Evolutionary conservation across 148 eudicot genomes (phyloP).

Genomic region (Rhododendron griersonianum): DNA sequence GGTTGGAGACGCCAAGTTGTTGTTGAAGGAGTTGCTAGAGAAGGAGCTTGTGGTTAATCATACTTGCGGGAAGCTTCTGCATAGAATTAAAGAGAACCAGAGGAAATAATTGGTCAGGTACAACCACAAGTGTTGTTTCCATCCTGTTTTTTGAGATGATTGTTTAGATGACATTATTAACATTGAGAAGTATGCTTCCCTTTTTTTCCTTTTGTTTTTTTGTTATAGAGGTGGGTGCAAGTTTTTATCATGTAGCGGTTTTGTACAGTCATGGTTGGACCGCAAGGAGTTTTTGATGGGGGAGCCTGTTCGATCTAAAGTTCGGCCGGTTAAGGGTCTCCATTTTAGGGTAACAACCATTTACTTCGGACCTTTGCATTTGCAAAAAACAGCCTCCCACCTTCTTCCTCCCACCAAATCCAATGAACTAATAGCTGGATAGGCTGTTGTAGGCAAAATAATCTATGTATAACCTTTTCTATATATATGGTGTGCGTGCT

Average conservation of each 20-base stretch:
- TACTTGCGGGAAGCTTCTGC: slow-evolving; percentile 35
- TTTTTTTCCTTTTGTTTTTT: not conserved
- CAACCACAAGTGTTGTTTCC: not conserved
- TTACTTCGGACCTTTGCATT: not conserved
- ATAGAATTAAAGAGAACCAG: slow-evolving; percentile 38
- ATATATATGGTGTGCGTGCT: not conserved
- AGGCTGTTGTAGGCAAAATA: not conserved
- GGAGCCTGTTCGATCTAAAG: not conserved
- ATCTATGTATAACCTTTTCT: not conserved
- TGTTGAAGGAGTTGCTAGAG: slow-evolving; percentile 55
- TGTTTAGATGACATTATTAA: no score
- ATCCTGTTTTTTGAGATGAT: no score
- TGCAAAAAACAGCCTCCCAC: not conserved
- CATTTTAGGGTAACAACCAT: not conserved
- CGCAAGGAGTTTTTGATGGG: not conserved
- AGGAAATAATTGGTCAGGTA: not conserved
- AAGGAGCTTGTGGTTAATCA: slow-evolving; percentile 44
- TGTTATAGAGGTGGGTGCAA: not conserved
- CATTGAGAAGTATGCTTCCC: not conserved
- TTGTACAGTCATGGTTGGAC: not conserved
- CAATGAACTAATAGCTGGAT: not conserved
- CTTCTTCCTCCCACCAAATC: not conserved
- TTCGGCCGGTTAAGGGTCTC: not conserved
- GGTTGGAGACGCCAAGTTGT: slow-evolving; percentile 39
- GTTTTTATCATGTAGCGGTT: not conserved